Conservation (phyloP, 768 basidiomycete species). For the Lentinula aciculospora region DNA sequence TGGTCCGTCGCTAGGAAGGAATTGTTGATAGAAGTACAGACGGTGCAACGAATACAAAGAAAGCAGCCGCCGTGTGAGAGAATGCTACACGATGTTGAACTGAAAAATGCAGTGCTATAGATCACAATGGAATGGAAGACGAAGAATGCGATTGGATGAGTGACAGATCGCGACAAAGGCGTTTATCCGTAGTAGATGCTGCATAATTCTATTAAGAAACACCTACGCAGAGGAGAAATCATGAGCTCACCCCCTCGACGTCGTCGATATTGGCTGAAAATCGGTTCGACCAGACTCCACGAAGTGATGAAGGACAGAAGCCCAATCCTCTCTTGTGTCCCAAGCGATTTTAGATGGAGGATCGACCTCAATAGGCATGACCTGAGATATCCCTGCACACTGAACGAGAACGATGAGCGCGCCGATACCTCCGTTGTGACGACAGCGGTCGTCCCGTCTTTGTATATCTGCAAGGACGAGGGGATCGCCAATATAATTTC, state of each 20-base stretch:
- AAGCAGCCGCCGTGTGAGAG: background rate
- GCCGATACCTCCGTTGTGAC: conserved; percentile 71
- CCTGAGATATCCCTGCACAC: conserved; percentile 70
- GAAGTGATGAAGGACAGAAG: conserved; percentile 60
- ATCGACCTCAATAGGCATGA: conserved; percentile 86
- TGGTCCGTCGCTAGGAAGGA: too few species aligned
- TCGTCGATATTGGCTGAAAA: conserved; percentile 81
- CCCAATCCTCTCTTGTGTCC: conserved; percentile 75
- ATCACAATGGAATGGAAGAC: too few species aligned
- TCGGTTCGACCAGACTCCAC: conserved; percentile 69
- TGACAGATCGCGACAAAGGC: too few species aligned
- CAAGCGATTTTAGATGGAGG: conserved; percentile 71
- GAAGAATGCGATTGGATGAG: too few species aligned
- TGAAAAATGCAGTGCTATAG: too few species aligned
- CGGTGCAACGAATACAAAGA: background rate
- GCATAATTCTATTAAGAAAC: background rate
- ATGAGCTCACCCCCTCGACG: conserved; percentile 59
- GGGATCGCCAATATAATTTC: conserved; percentile 69
- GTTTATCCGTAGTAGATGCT: conserved; percentile 41
- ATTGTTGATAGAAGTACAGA: too few species aligned
- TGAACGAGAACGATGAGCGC: conserved; percentile 71
- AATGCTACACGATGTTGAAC: background rate
- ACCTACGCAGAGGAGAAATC: background rate
- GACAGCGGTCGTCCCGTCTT: conserved; percentile 75
- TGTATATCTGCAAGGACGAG: conserved; percentile 73